Percentiles rank a stretch among this genome's conserved stretches.
Evolutionary conservation across 164 flowering plant genomes (phyloP).

Genomic region (Dillenia suffruticosa): DNA sequence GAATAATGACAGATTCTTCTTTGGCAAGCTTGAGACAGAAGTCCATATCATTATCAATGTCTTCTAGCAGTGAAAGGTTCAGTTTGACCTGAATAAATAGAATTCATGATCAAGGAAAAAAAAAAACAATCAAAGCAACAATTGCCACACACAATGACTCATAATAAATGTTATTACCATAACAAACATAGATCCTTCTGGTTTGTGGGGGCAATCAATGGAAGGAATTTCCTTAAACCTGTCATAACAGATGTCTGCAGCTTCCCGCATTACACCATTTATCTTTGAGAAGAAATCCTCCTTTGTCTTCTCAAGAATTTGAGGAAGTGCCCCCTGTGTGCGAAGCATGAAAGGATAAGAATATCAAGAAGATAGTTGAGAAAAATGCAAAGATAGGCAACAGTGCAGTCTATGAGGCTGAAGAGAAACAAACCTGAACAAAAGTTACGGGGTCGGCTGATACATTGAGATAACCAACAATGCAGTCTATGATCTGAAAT

Average conservation of each 20-base stretch:
- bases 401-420: background rate
- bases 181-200: conserved; percentile 36
- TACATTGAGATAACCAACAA: conserved; percentile 22
- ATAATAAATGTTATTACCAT: conserved; percentile 26
- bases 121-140: no score
- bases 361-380: background rate
- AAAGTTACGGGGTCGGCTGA: conserved; percentile 38
- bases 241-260: conserved; percentile 17
- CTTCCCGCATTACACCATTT: conserved; percentile 9
- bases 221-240: conserved; percentile 26
- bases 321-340: conserved; percentile 25
- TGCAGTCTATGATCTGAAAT: conserved; percentile 27
- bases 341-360: background rate
- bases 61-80: conserved; percentile 19
- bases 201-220: conserved; percentile 35
- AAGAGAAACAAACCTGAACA: conserved; percentile 32
- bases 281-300: conserved; percentile 15
- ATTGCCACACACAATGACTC: no score
- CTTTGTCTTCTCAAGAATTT: conserved; percentile 19
- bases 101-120: no score
- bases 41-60: conserved; percentile 29
- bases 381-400: background rate
- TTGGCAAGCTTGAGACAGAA: conserved; percentile 35
- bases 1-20: conserved; percentile 36
- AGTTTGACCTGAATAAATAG: conserved; percentile 12